phyloP scores from a whole-genome alignment of 345 rosid genomes.

The Geranium rotundifolium region DNA sequence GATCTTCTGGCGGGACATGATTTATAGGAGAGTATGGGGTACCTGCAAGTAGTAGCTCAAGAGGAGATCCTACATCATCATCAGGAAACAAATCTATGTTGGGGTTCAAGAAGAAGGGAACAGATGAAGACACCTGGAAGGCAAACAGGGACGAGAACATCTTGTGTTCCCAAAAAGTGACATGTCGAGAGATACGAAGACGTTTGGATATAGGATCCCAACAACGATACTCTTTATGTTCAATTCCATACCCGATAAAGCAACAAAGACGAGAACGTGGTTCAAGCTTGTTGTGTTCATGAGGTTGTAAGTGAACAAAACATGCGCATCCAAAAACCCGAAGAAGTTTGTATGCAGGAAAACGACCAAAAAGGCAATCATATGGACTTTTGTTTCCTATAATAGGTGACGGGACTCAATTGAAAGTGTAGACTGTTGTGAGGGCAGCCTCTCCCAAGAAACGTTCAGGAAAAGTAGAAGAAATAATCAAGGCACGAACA shows the following conservation, averaged over 20 bases:
- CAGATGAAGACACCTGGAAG: background rate
- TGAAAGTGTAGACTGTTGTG: background rate
- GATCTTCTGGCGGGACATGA: no score
- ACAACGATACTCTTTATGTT: background rate
- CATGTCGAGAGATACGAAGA: background rate
- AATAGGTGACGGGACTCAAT: background rate
- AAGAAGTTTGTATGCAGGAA: background rate
- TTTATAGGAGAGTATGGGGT: no score
- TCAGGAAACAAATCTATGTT: no score
- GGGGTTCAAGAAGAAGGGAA: background rate
- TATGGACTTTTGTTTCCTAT: background rate
- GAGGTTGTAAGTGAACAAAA: no score
- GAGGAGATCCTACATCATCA: no score
- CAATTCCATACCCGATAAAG: background rate
- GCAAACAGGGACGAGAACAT: background rate
- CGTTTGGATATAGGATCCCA: constrained; percentile 1
- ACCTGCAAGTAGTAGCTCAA: no score
- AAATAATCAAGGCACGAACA: background rate
- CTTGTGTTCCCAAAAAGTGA: background rate
- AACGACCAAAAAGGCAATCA: background rate
- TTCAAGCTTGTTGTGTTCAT: no score
- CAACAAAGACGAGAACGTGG: no score
- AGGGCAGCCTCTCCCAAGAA: no score
- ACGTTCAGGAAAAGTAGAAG: background rate
- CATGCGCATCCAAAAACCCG: background rate